phyloP scores from a whole-genome alignment of 2,329 filamentous ascomycete species.

The Fusarium chlamydosporum region DNA sequence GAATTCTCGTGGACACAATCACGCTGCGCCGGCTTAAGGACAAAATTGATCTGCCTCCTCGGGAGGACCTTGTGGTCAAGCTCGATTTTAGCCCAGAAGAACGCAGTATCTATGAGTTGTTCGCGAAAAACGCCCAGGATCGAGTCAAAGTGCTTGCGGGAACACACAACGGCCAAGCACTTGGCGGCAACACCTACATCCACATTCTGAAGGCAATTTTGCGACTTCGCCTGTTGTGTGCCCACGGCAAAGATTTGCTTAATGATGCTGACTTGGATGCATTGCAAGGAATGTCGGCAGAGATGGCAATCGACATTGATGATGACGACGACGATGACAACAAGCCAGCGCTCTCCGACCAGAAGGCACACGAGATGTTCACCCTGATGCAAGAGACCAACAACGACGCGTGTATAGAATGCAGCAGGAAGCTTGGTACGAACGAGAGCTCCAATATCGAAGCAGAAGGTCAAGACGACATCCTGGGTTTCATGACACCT shows the following conservation, averaged over 20 bases:
- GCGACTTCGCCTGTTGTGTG: slow-evolving; percentile 89
- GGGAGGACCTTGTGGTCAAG: slow-evolving; percentile 78
- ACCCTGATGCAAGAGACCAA: slow-evolving; percentile 86
- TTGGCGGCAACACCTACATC: slow-evolving; percentile 90
- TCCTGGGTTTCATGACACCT: slow-evolving; percentile 83
- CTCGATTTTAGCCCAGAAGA: slow-evolving; percentile 85
- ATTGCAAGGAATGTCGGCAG: slow-evolving; percentile 84
- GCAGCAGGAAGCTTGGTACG: slow-evolving; percentile 73
- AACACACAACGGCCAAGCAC: slow-evolving; percentile 69
- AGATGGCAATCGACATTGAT: slow-evolving; percentile 90
- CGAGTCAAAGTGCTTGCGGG: slow-evolving; percentile 82
- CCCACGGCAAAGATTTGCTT: slow-evolving; percentile 92
- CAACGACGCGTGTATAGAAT: slow-evolving; percentile 79
- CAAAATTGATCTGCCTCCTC: slow-evolving; percentile 83
- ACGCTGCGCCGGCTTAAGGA: slow-evolving; percentile 93
- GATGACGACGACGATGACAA: slow-evolving; percentile 79
- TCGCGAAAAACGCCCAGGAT: slow-evolving; percentile 83
- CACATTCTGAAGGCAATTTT: slow-evolving; percentile 94
- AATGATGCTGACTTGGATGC: slow-evolving; percentile 85
- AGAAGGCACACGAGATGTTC: slow-evolving; percentile 88
- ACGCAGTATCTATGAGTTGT: slow-evolving; percentile 83
- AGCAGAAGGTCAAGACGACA: slow-evolving; percentile 71
- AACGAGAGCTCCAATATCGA: slow-evolving; percentile 70
- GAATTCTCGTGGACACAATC: slow-evolving; percentile 92
- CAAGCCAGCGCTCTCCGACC: slow-evolving; percentile 71